phyloP scores from a whole-genome alignment of 768 basidiomycete genomes.

The Russula dissimulans region DNA sequence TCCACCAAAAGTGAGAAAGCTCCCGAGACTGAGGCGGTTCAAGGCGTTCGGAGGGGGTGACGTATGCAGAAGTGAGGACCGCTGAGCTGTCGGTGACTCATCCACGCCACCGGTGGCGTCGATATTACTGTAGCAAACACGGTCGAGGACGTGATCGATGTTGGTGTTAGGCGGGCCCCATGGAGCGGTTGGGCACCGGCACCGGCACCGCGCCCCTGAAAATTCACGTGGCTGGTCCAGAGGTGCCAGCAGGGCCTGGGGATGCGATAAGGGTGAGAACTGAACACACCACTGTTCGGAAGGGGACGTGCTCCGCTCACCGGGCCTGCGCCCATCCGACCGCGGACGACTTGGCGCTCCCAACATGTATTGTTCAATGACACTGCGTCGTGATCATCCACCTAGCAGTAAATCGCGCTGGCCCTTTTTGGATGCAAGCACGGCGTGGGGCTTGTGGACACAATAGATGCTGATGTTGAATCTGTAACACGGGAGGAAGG shows the following conservation, averaged over 20 bases:
- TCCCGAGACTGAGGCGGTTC: constrained; percentile 44
- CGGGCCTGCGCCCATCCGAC: background rate
- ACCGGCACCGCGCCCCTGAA: constrained; percentile 1
- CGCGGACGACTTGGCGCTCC: background rate
- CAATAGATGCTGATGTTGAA: too few species aligned
- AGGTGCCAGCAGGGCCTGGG: background rate
- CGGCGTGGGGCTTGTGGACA: too few species aligned
- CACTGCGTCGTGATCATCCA: too few species aligned
- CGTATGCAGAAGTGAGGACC: constrained; percentile 23
- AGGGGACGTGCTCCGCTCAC: constrained; percentile 22
- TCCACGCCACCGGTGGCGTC: constrained; percentile 53
- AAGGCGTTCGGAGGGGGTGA: constrained; percentile 16
- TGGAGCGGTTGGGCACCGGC: constrained; percentile 26
- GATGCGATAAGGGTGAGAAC: constrained; percentile 12
- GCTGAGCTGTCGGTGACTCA: constrained; percentile 43
- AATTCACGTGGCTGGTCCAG: background rate
- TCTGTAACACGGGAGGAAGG: too few species aligned
- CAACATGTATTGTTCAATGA: constrained; percentile 1
- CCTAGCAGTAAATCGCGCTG: too few species aligned
- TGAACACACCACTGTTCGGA: constrained; percentile 16
- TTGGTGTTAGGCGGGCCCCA: constrained; percentile 20
- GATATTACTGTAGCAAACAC: constrained; percentile 38
- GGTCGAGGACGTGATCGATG: constrained; percentile 26
- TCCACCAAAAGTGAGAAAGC: constrained; percentile 41
- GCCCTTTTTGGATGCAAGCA: too few species aligned